Evolutionary conservation across 1,139 yeast species (phyloP).

Genomic region (Candida tropicalis): DNA sequence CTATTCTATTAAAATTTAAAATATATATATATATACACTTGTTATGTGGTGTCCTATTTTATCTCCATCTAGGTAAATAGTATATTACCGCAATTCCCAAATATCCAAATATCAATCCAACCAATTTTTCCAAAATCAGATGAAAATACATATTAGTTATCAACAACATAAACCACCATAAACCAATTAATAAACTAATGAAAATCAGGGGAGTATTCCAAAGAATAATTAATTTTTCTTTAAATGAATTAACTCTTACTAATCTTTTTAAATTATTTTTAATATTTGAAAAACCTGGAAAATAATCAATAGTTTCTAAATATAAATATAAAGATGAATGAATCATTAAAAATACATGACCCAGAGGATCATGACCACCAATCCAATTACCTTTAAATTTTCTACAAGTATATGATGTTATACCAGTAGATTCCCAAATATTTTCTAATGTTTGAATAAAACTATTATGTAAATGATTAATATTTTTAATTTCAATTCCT

Average conservation of each 20-base stretch:
- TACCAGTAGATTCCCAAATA: constrained; percentile 22
- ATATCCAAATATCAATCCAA: constrained; percentile 66
- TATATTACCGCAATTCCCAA: constrained; percentile 34
- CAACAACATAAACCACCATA: constrained; percentile 89
- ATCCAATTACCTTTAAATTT: constrained; percentile 70
- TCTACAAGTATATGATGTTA: constrained; percentile 60
- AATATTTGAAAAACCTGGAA: constrained; percentile 26
- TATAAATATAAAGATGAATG: constrained; percentile 72
- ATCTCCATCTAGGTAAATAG: constrained; percentile 12
- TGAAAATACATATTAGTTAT: constrained; percentile 89
- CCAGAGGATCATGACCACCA: constrained; percentile 97
- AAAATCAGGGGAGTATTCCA: constrained; percentile 45
- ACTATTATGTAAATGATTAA: constrained; percentile 4
- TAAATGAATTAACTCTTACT: background rate
- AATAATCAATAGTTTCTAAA: constrained; percentile 59
- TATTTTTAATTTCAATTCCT: background rate
- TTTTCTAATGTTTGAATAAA: constrained; percentile 12
- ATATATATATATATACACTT: too few relatives aligned
- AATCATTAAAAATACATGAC: constrained; percentile 82
- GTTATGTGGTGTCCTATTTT: background rate
- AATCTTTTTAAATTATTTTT: background rate
- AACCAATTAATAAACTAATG: constrained; percentile 43
- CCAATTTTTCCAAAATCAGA: constrained; percentile 69
- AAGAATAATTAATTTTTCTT: constrained; percentile 14
- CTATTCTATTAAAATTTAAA: too few relatives aligned